Percentiles rank a stretch among this genome's conserved stretches.
Evolutionary conservation across 768 basidiomycete genomes (phyloP).

Genomic region (Pleurotus salmoneostramineus): DNA sequence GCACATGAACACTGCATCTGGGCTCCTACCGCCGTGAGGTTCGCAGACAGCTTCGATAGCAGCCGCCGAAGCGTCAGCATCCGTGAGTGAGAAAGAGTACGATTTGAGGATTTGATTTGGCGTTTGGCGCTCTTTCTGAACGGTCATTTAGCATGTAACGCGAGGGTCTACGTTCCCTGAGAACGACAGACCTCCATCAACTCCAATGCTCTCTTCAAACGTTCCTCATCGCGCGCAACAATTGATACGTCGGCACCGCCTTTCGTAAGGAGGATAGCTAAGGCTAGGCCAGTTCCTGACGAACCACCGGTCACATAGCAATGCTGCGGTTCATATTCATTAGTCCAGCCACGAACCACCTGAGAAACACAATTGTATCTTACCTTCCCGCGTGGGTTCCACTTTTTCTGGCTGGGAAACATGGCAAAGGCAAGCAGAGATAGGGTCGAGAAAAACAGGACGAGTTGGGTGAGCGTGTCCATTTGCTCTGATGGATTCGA

Average conservation of each 20-base stretch:
- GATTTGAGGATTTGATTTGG: constrained; percentile 49
- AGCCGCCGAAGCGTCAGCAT: constrained; percentile 36
- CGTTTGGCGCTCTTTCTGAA: constrained; percentile 39
- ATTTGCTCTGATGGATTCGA: neutral
- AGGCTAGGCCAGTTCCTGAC: constrained; percentile 60
- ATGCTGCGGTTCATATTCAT: constrained; percentile 38
- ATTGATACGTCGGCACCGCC: constrained; percentile 69
- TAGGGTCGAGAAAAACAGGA: constrained; percentile 1
- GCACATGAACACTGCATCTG: constrained; percentile 65
- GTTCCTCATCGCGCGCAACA: constrained; percentile 53
- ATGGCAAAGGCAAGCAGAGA: constrained; percentile 12
- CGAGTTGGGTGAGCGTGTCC: neutral
- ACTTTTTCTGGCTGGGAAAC: constrained; percentile 27
- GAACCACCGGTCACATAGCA: constrained; percentile 76
- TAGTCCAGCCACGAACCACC: neutral
- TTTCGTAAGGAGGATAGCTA: constrained; percentile 55
- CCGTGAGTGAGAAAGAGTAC: constrained; percentile 55
- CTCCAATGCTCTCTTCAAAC: constrained; percentile 48
- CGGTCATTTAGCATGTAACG: neutral
- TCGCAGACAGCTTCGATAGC: constrained; percentile 52
- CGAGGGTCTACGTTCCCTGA: neutral
- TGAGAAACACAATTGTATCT: neutral
- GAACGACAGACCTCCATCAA: constrained; percentile 46
- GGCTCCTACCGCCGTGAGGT: constrained; percentile 40
- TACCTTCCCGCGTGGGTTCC: constrained; percentile 41